Percentiles rank a stretch among this genome's conserved stretches.
Evolutionary conservation across 2,329 filamentous ascomycete genomes (phyloP).

Genomic region (Botrytis fabae): DNA sequence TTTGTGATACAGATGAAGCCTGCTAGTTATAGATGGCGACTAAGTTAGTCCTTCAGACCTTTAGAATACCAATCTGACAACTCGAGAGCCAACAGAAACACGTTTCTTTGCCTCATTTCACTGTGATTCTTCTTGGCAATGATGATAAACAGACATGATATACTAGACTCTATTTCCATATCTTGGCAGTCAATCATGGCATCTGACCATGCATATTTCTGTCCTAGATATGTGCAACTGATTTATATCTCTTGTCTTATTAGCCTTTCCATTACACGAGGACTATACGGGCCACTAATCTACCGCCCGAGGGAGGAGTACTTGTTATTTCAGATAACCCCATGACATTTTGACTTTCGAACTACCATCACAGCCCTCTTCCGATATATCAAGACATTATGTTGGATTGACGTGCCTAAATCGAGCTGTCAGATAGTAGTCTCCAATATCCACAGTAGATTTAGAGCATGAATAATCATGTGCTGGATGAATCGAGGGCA

Average conservation of each 20-base stretch:
- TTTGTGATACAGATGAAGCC: not conserved
- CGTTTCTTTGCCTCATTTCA: not conserved
- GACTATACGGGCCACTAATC: not conserved
- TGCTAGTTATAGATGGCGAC: not conserved
- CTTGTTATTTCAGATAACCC: not conserved
- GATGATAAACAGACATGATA: not conserved
- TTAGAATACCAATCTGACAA: not conserved
- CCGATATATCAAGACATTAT: not conserved
- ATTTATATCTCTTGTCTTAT: not conserved
- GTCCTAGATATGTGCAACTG: not conserved
- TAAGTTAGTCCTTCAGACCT: not conserved
- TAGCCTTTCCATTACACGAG: not conserved
- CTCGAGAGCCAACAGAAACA: not conserved
- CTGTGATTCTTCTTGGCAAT: not conserved
- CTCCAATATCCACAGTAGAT: not conserved
- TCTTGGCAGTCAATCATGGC: not conserved
- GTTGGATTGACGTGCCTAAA: not conserved
- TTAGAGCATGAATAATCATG: not conserved
- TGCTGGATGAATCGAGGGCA: not conserved
- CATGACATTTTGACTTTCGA: not conserved
- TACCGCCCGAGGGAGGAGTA: accelerated
- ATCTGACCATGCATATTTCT: not conserved
- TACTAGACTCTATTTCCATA: not conserved
- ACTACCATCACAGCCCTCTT: not conserved
- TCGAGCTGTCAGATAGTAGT: not conserved